Evolutionary conservation across 352 stramenopile genomes (phyloP).

Genomic region (Saprolegnia diclina): DNA sequence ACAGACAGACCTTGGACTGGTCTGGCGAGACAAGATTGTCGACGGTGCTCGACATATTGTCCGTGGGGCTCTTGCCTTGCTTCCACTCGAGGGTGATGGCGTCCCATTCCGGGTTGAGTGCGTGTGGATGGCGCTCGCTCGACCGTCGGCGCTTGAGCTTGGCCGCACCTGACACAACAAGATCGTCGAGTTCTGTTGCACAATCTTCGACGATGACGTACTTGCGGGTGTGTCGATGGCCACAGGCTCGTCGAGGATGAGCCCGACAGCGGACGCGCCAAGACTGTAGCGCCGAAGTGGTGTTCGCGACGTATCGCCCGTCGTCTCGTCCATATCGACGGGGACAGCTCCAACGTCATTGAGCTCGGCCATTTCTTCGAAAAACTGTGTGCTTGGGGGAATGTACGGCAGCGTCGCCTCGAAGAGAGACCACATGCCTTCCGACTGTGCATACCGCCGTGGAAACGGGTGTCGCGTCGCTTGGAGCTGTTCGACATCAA

Average conservation of each 20-base stretch:
- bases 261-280: background rate
- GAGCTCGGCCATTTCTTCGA: slow-evolving; percentile 61
- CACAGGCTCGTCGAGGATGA: background rate
- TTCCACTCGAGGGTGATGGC: slow-evolving; percentile 18
- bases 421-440: slow-evolving; percentile 71
- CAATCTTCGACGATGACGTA: slow-evolving; percentile 6
- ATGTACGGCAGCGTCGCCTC: slow-evolving; percentile 73
- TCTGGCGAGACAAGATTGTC: slow-evolving; percentile 35
- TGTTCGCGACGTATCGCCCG: too few species aligned
- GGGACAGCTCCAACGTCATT: slow-evolving; percentile 1
- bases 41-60: background rate
- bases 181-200: background rate
- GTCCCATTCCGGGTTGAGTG: slow-evolving; percentile 47
- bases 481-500: slow-evolving; percentile 52
- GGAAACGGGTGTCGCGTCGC: slow-evolving; percentile 48
- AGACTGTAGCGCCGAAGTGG: background rate
- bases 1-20: background rate
- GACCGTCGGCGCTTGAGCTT: slow-evolving; percentile 47
- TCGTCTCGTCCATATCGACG: background rate
- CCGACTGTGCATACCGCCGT: slow-evolving; percentile 42
- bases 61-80: background rate
- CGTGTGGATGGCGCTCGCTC: slow-evolving; percentile 74
- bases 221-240: background rate
- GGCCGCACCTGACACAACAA: slow-evolving; percentile 15
- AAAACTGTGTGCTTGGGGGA: slow-evolving; percentile 74